These are phyloP conservation scores for Poa pratensis DNA, from an alignment of 176 grass and related monocot genomes.

Conservation along the genomic window DNA sequence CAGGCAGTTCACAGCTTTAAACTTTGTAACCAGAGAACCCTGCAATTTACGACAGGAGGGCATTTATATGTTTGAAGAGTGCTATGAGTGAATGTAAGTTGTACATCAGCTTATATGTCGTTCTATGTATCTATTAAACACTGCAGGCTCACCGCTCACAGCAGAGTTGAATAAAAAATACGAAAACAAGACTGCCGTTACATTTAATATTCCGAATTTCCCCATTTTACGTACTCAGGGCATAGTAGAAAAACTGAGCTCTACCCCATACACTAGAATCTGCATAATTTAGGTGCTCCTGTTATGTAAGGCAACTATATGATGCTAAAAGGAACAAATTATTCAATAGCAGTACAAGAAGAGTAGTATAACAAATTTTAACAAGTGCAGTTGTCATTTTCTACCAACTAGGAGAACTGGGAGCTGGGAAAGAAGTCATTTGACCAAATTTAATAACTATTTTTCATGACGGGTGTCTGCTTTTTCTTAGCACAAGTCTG, in stretches of 20 bases:
- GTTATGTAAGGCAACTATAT: not conserved
- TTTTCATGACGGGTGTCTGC: not conserved
- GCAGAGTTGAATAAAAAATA: constrained; percentile 17
- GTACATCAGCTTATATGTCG: constrained; percentile 25
- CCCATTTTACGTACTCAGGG: constrained; percentile 2
- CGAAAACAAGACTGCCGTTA: not conserved
- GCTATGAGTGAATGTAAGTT: constrained; percentile 19
- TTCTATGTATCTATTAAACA: constrained; percentile 30
- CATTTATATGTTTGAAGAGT: constrained; percentile 21
- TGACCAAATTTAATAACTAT: not conserved
- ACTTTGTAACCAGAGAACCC: constrained; percentile 36
- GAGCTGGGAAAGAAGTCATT: not conserved
- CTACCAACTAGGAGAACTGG: not conserved
- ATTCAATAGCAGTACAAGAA: not conserved
- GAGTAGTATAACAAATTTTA: not conserved
- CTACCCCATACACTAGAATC: not conserved
- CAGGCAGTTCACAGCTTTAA: constrained; percentile 35
- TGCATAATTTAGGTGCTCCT: constrained; percentile 10
- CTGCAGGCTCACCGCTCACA: constrained; percentile 19
- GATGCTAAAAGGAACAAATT: constrained; percentile 26
- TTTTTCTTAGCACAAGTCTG: not conserved
- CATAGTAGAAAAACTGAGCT: not conserved
- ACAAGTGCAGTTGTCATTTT: not conserved
- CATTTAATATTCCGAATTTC: not conserved
- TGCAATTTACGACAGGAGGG: constrained; percentile 26